Evolutionary conservation across 2,329 filamentous ascomycete species (phyloP).

Genomic region (Rosellinia necatrix): DNA sequence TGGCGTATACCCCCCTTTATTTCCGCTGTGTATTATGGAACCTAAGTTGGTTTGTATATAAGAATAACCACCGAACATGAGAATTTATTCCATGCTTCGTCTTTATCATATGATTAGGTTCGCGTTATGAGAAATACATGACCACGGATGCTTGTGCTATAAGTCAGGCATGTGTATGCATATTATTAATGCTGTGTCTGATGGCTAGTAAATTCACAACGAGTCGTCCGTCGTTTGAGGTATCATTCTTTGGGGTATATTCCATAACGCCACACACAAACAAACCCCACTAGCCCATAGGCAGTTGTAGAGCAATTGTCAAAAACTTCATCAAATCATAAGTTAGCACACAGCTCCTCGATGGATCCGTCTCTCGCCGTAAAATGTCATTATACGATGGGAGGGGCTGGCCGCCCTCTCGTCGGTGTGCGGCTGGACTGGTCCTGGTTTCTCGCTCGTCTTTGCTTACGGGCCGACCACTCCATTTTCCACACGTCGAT

Average conservation of each 20-base stretch:
- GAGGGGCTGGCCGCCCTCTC: constrained; percentile 11
- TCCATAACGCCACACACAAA: constrained; percentile 5
- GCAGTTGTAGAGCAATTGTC: neutral
- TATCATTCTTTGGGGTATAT: constrained; percentile 21
- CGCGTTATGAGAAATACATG: too few relatives aligned
- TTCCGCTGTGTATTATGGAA: neutral
- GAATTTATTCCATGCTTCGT: neutral
- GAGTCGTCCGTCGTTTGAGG: neutral
- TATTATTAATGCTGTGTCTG: too few relatives aligned
- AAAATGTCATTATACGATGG: too few relatives aligned
- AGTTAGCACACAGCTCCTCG: neutral
- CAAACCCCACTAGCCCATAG: neutral
- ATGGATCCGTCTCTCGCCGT: neutral
- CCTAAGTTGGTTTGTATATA: neutral
- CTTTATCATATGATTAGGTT: neutral
- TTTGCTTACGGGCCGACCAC: constrained; percentile 57
- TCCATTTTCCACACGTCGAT: constrained; percentile 66
- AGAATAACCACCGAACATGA: neutral
- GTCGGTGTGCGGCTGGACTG: constrained; percentile 22
- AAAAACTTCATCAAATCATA: constrained; percentile 12
- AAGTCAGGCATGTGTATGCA: too few relatives aligned
- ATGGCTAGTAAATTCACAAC: too few relatives aligned
- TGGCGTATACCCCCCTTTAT: constrained; percentile 17
- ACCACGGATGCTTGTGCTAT: too few relatives aligned
- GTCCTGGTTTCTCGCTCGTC: constrained; percentile 42